A percentile compares a stretch with the other conserved stretches of the same genome.
phyloP scores from a whole-genome alignment of 495 filamentous ascomycete genomes.

The Penicillium silybi region DNA sequence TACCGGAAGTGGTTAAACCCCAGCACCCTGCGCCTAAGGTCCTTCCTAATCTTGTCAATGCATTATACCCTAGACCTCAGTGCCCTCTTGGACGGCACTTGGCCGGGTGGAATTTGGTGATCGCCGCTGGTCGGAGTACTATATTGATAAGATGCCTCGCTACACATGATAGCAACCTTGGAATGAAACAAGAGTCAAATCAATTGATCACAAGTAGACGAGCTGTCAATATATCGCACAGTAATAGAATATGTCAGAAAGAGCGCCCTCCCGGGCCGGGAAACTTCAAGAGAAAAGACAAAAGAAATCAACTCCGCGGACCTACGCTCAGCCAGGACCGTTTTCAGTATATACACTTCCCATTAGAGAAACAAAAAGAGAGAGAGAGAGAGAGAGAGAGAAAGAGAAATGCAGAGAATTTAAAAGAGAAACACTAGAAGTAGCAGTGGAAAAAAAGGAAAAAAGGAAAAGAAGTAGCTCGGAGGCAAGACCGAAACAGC shows the following conservation, averaged over 20 bases:
- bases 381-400: no score
- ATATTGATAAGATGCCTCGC: neutral
- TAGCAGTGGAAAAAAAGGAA: neutral
- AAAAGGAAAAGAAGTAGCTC: neutral
- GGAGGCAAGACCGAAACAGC: slow-evolving; percentile 6
- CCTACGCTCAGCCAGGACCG: slow-evolving; percentile 2
- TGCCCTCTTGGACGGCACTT: no score
- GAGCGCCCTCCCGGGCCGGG: neutral
- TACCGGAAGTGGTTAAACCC: no score
- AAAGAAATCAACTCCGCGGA: slow-evolving; percentile 6
- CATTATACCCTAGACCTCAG: no score
- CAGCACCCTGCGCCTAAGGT: no score
- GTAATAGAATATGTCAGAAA: neutral
- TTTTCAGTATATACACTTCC: slow-evolving; percentile 19
- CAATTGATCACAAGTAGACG: neutral
- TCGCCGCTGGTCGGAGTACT: neutral
- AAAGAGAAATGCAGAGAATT: neutral
- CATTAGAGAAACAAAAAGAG: neutral
- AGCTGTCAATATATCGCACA: neutral
- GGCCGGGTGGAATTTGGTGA: no score
- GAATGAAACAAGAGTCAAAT: neutral
- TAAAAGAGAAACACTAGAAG: neutral
- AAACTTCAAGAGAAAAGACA: neutral
- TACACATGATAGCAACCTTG: neutral
- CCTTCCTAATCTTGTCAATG: no score